Base-by-base conservation (phyloP, 192 early-diverging fungal genomes). In the Backusella macrospora region DNA sequence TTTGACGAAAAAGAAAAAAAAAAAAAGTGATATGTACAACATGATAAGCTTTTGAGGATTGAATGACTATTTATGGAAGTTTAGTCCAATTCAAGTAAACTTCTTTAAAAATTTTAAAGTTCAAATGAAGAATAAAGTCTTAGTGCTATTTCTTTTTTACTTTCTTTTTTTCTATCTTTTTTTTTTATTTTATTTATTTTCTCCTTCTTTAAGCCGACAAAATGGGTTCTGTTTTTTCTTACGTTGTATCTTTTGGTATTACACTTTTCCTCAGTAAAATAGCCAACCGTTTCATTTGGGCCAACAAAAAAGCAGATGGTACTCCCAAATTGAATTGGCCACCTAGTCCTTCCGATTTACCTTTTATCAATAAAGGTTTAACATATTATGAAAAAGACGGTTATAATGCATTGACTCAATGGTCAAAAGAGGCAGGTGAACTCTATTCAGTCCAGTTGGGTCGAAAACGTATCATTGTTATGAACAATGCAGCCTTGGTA, bases 381-480 rank as follows among this genome's bases (percentile, higher is more conserved):
- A 26, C 71, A 15, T 21, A 40, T n/a, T 66, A 72, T 62, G 40
- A 70, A 12, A 43, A 5, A 34, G n/a, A 37, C 0, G 29, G 42
- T 0, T 79, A 64, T 40, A 29, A 68, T n/a, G 49, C 45, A 16
- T 16, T 79, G 6, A 72, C 78, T 1, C 39, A 71, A 15, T 79
- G 78, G 78, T 39, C 69, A 13, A 71, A 55, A 43, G 70, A 79
- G 34, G 23, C 65, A 1, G 78, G 78, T 0, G 39, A 10, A 0
- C 62, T 79, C 0, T 75, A 59, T n/a, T 75, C 78, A 1, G 78
- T 79, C 2, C 6, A 59, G 55, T n/a, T 79, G 12, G 78, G 78
- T 18, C 48, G 42, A 9, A 79, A 75, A 26, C 73, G 43, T 29
- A 62, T 79, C 39, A 63, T 70, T 62, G 78, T 79, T 1, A 34